Conservation (phyloP, 306 rosid genomes). For the Oxytropis ochrocephala region DNA sequence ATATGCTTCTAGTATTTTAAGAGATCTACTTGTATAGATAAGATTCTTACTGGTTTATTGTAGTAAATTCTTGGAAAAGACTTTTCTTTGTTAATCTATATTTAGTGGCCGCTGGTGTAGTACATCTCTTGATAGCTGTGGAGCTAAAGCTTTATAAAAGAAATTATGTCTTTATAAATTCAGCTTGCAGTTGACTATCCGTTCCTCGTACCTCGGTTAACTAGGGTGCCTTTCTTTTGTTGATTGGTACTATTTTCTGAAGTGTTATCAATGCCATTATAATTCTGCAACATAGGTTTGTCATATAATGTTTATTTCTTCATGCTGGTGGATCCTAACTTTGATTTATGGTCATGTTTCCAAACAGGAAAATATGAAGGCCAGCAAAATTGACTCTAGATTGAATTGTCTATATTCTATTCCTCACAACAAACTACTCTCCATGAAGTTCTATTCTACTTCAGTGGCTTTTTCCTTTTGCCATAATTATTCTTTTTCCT, state of each 20-base stretch:
- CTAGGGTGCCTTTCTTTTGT: not conserved
- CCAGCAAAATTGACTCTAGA: conserved; percentile 10
- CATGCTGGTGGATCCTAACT: conserved; percentile 24
- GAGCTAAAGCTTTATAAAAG: not conserved
- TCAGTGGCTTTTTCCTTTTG: conserved; percentile 37
- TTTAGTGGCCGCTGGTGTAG: not conserved
- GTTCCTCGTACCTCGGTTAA: not conserved
- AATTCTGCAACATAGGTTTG: not conserved
- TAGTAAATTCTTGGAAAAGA: not conserved
- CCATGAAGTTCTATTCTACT: conserved; percentile 49
- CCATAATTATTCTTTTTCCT: conserved; percentile 36
- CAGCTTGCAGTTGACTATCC: not conserved
- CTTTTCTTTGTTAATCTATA: not conserved
- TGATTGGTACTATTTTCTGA: not conserved
- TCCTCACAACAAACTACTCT: conserved; percentile 19
- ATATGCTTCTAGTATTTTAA: not conserved
- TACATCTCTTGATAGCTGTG: not conserved
- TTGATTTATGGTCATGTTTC: conserved; percentile 23
- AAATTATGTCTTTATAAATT: not conserved
- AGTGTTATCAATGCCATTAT: not conserved
- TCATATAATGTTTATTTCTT: not conserved
- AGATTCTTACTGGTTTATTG: not conserved
- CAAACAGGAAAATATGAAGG: conserved; percentile 52
- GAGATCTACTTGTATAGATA: not conserved
- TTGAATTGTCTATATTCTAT: conserved; percentile 24